Evolutionary conservation across 306 rosid species (phyloP).

Genomic region (Sesbania bispinosa): DNA sequence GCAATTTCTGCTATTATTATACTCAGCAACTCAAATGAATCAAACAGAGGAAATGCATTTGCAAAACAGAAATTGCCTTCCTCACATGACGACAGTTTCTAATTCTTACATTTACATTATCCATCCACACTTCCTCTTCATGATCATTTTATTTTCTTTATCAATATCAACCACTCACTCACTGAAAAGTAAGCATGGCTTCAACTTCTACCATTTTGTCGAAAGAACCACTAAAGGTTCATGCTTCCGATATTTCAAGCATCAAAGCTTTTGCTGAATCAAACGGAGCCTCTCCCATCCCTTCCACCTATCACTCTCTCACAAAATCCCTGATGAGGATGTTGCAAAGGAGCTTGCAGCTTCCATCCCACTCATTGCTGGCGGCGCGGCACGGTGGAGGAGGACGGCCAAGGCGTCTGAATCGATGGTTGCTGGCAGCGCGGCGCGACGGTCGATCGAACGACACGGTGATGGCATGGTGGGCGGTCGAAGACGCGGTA

Average conservation of each 20-base stretch:
- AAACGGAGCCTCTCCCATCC: slow-evolving; percentile 21
- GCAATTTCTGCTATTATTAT: no score
- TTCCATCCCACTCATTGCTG: slow-evolving; percentile 47
- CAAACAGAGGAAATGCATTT: no score
- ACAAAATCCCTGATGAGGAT: slow-evolving; percentile 13
- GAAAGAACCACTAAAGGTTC: background rate
- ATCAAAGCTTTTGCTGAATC: slow-evolving; percentile 43
- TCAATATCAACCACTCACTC: background rate
- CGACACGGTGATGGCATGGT: no score
- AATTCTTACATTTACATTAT: no score
- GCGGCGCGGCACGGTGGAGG: no score
- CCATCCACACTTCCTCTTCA: background rate
- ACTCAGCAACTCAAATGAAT: no score
- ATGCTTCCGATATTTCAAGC: slow-evolving; percentile 31
- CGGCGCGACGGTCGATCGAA: no score
- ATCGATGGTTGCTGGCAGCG: no score
- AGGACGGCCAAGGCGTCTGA: no score
- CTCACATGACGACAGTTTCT: no score
- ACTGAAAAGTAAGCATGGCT: slow-evolving; percentile 17
- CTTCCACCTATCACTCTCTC: slow-evolving; percentile 36
- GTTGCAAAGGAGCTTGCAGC: slow-evolving; percentile 33
- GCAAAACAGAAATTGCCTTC: no score
- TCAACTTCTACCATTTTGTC: background rate
- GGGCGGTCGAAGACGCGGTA: no score
- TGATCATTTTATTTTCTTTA: background rate